Percentiles rank a stretch among this genome's conserved stretches.
These are phyloP conservation scores for Fusarium palustre DNA, from an alignment of 2,329 filamentous ascomycete species.

Conservation along the genomic window DNA sequence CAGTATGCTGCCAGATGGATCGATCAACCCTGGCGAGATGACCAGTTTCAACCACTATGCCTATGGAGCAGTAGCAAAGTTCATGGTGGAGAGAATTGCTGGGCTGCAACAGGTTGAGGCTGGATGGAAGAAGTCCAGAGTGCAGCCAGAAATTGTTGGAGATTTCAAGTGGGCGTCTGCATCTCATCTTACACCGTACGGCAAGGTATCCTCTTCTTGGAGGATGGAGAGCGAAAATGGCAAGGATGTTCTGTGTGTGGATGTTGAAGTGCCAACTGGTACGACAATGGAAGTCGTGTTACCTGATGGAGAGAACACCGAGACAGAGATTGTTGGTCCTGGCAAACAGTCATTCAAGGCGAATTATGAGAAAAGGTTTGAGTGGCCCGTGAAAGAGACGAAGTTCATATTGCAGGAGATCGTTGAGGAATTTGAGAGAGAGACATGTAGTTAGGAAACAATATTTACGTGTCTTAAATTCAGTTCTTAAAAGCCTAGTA, in stretches of 20 bases:
- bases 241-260: constrained; percentile 5
- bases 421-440: background rate
- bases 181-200: constrained; percentile 40
- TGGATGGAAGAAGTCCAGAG: constrained; percentile 44
- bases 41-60: constrained; percentile 59
- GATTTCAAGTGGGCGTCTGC: constrained; percentile 39
- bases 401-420: constrained; percentile 17
- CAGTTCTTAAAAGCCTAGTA: too few species aligned
- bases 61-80: constrained; percentile 54
- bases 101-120: constrained; percentile 39
- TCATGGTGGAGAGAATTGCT: constrained; percentile 49
- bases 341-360: constrained; percentile 35
- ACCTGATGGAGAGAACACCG: constrained; percentile 6
- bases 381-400: constrained; percentile 29
- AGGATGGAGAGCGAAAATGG: constrained; percentile 10
- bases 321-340: constrained; percentile 31
- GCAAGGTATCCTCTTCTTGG: constrained; percentile 39
- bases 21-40: constrained; percentile 56
- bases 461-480: background rate
- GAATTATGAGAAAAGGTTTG: background rate
- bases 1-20: constrained; percentile 53
- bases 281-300: constrained; percentile 42
- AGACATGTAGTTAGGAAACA: rapidly evolving
- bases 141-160: constrained; percentile 34
- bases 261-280: constrained; percentile 31